Evolutionary conservation across 208 protist genomes (phyloP).

Genomic region (Trichomonas gallinae): DNA sequence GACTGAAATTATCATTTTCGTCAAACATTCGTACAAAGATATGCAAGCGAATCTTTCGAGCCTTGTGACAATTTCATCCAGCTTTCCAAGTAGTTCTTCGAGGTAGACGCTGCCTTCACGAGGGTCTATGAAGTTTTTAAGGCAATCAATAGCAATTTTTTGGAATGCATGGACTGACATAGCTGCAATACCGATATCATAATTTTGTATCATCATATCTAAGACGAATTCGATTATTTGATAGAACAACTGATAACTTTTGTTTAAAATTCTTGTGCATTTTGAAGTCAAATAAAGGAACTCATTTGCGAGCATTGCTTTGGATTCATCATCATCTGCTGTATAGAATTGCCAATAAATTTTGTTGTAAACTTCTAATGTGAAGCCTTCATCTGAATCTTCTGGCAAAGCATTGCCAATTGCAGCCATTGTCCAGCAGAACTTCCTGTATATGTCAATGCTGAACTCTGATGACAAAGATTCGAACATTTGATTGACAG

Average conservation of each 20-base stretch:
- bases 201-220: not conserved
- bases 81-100: not conserved
- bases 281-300: not conserved
- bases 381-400: not conserved
- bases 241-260: not conserved
- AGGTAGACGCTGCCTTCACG: not conserved
- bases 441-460: not conserved
- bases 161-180: not conserved
- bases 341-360: not conserved
- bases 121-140: not conserved
- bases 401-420: not conserved
- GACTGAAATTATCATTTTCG: not conserved
- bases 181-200: not conserved
- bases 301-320: not conserved
- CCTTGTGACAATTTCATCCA: not conserved
- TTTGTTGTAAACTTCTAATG: not conserved
- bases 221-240: not conserved
- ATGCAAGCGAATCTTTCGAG: not conserved
- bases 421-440: not conserved
- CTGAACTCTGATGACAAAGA: not conserved
- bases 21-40: not conserved
- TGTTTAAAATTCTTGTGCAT: not conserved
- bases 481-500: not conserved
- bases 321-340: not conserved
- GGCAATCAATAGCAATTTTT: not conserved